Evolutionary conservation across 1,284 basidiomycete genomes (phyloP).

Genomic region (Leccinum pachyderme): DNA sequence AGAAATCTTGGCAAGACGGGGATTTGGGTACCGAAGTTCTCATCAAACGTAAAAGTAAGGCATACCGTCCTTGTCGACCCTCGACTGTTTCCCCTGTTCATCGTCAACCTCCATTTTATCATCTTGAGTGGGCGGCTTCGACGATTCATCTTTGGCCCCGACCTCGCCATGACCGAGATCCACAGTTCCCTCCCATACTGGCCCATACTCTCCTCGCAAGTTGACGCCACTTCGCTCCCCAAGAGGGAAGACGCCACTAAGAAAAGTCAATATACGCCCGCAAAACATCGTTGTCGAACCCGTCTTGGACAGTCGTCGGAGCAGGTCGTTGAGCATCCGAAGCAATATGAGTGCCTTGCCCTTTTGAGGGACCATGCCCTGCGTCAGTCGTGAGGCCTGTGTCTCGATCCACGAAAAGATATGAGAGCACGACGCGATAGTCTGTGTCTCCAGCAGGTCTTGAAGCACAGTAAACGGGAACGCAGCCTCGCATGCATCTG

Average conservation of each 20-base stretch:
- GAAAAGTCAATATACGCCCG: slow-evolving; percentile 83
- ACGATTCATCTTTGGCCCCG: slow-evolving; percentile 30
- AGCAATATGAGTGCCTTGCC: slow-evolving; percentile 85
- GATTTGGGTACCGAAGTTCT: slow-evolving; percentile 3
- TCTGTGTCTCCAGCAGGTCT: slow-evolving; percentile 78
- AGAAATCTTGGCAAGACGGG: slow-evolving; percentile 57
- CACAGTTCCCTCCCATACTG: slow-evolving; percentile 72
- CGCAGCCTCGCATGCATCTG: slow-evolving; percentile 52
- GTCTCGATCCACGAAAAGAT: slow-evolving; percentile 84
- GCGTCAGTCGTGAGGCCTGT: slow-evolving; percentile 62
- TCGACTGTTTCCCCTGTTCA: slow-evolving; percentile 36
- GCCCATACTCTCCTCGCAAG: slow-evolving; percentile 79
- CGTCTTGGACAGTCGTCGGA: slow-evolving; percentile 81
- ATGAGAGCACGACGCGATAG: slow-evolving; percentile 76
- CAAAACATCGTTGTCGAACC: slow-evolving; percentile 82
- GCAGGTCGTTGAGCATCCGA: slow-evolving; percentile 82
- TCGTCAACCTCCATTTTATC: slow-evolving; percentile 42
- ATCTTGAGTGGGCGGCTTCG: slow-evolving; percentile 19
- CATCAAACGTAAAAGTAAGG: slow-evolving; percentile 5
- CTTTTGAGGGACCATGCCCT: slow-evolving; percentile 77
- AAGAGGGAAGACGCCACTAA: slow-evolving; percentile 82
- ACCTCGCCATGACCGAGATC: slow-evolving; percentile 31
- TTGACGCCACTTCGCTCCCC: slow-evolving; percentile 91
- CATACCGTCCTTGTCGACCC: slow-evolving; percentile 64
- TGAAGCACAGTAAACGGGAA: slow-evolving; percentile 67